Base-by-base conservation (phyloP, 129 eudicot species). In the Flaveria sonorensis region DNA sequence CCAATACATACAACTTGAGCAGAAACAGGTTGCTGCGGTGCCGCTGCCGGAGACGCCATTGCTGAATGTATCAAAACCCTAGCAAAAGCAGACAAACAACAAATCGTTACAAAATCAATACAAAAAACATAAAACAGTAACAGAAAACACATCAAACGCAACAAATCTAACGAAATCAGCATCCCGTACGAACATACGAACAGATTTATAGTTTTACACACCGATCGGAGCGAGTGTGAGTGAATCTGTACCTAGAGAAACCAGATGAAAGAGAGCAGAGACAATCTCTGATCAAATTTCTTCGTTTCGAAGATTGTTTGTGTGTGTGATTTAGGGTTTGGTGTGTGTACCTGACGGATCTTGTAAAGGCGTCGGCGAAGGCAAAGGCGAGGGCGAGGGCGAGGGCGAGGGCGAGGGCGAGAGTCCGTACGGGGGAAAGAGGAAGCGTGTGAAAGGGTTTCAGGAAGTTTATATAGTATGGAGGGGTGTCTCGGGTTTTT, bases 1-100 rank as follows among this genome's bases (percentile, higher is more conserved):
- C 16, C 24, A 46, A 71, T 47, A 86, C 91, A 40, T 81, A 91
- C 97, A 74, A 87, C 88, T 85, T 88, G 89, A 77, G 97, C 88
- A 68, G 89, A 74, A 28, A 86, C 88, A 40, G 87, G 89, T 65
- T 79, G 89, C 70, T 23, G 89, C 55, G 82, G 83, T 74, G 83
- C 74, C 76, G 81, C 85, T 73, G 75, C 83, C 55, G 85, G 77
- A 47, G 74, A 85, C 85, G 92, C 84, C 90, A 81, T 82, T 64
- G 74, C 78, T 64, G 43, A 77, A 81, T 26, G 45, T 62, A 82
- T 55, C 61, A 83, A 81, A 81, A 51, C 64, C 86, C 77, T 64
- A 74, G 3, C 64, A 45, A 75, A 75, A 70, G 21, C 48, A 56
- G 59, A 60, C 40, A 10, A 72, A 32, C n/a, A 11, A 10, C 14